Conservation (phyloP, 2,329 filamentous ascomycete species). For the Fusarium dimerum region DNA sequence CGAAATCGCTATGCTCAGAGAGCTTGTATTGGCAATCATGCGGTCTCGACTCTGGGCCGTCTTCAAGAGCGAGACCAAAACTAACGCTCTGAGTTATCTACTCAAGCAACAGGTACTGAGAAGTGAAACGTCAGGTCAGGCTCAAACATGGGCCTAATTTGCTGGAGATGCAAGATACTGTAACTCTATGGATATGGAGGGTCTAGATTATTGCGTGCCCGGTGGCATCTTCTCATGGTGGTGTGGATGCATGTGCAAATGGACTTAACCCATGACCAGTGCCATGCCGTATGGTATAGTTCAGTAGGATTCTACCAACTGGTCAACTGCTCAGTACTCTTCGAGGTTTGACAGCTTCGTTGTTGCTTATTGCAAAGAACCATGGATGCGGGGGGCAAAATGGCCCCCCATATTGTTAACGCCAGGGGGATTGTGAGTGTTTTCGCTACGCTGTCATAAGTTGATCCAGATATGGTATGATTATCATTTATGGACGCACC, state of each 20-base stretch:
- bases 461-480: too few relatives aligned
- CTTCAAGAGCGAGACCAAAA: background rate
- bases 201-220: constrained; percentile 9
- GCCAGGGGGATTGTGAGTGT: background rate
- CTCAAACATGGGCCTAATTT: background rate
- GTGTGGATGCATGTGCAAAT: constrained; percentile 8
- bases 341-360: background rate
- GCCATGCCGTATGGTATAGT: constrained; percentile 18
- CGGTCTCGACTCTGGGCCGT: background rate
- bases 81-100: background rate
- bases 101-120: background rate
- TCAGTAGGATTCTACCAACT: constrained; percentile 5
- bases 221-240: background rate
- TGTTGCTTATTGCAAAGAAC: background rate
- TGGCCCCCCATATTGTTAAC: background rate
- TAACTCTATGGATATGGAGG: background rate
- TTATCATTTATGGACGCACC: too few relatives aligned
- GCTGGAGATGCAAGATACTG: background rate
- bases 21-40: too few relatives aligned
- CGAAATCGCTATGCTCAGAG: background rate
- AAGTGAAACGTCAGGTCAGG: background rate
- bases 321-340: too few relatives aligned
- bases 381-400: background rate
- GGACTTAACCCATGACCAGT: constrained; percentile 10
- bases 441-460: too few relatives aligned